Evolutionary conservation across 495 filamentous ascomycete species (phyloP), one percentile per base, ranked within the genome.

Genomic region (Penicillium lagena): DNA sequence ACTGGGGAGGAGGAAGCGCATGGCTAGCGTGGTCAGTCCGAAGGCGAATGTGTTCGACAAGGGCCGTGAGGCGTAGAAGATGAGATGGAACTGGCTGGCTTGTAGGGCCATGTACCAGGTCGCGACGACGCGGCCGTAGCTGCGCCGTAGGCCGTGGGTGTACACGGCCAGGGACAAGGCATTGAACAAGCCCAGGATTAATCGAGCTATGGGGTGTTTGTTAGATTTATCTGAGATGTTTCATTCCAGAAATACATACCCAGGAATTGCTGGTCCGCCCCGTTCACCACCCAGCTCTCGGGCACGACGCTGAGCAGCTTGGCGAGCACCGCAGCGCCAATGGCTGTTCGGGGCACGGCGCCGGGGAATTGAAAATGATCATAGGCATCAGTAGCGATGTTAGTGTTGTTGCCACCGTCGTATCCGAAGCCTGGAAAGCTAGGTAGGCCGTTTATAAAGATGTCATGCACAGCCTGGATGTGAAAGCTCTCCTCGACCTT

Each of bases 401-500:
- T 3, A 22, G 22, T 22, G 22, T 6, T 22, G 22, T 22, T 22
- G 2, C 0, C 4, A 30, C 79, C 60, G 14, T 63, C 58, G 27
- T 51, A 59, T 8, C 76, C 51, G 10, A 66, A 62, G 1, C 65
- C 50, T n/a, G 70, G 47, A 17, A 47, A 59, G 7, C 64, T 75
- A 0, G 90, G 84, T 29, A 90, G 78, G 1, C 89, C 87, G 63
- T 90, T 89, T 3, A 73, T 77, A 12, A 93, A 58, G 30, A 97
- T 85, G 58, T 99, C 93, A 64, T 97, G 94, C 7, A 83, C 82
- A 1, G 93, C 93, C 60, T 99, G 93, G 41, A 97, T 81, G 54
- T 95, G 95, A 77, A 99, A 99, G 0, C 90, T 96, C 68, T 99
- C 93, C 60, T 99, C 93, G 43, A 99, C 94, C 65, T 99, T 99